Evolutionary conservation across 345 rosid genomes (phyloP).

Genomic region (Durio zibethinus): DNA sequence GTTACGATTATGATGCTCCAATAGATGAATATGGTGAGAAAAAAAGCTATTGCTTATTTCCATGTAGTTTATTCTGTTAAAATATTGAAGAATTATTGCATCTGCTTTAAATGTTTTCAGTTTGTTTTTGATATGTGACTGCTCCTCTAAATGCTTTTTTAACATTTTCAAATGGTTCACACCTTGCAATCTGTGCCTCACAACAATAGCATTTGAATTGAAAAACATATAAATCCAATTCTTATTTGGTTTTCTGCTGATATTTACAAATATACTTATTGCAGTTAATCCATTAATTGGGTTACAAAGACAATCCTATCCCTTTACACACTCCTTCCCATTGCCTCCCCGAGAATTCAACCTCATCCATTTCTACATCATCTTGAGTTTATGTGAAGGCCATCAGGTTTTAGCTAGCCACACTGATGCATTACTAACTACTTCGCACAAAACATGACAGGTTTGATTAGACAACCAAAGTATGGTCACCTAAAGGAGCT

Average conservation of each 20-base stretch:
- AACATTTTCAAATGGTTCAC: background rate
- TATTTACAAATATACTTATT: background rate
- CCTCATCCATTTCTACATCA: background rate
- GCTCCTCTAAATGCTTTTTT: background rate
- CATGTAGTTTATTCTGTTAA: background rate
- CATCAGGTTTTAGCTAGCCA: background rate
- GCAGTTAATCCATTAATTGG: background rate
- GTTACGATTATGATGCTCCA: slow-evolving; percentile 98
- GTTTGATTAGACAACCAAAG: slow-evolving; percentile 93
- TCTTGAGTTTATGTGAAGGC: background rate
- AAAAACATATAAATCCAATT: background rate
- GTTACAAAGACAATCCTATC: background rate
- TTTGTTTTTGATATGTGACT: background rate
- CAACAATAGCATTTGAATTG: background rate
- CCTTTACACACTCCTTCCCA: background rate
- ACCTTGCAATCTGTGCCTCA: background rate
- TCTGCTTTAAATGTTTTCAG: background rate
- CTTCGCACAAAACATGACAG: slow-evolving; percentile 33
- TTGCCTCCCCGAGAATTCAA: background rate
- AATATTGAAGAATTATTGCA: background rate
- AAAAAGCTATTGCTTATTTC: background rate
- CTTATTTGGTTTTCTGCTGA: background rate
- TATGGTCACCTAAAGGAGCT: slow-evolving; percentile 97
- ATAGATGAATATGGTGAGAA: slow-evolving; percentile 91
- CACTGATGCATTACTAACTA: slow-evolving; percentile 17